These are phyloP conservation scores for Favolaschia claudopus DNA, from an alignment of 768 basidiomycete genomes.

Conservation along the genomic window DNA sequence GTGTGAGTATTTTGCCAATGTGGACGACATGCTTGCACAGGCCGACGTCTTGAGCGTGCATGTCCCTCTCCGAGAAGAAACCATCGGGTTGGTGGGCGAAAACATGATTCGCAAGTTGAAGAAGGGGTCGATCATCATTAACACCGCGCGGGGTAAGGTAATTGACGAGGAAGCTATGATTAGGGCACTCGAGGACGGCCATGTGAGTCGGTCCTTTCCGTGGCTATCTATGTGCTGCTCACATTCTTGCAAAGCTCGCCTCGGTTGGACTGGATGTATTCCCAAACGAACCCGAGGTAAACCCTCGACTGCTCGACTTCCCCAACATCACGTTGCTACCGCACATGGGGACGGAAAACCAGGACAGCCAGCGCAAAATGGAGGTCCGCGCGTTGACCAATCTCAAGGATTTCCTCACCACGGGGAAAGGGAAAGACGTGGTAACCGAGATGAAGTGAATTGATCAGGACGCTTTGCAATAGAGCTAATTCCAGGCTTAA, in stretches of 20 bases:
- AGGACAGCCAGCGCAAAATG: slow-evolving; percentile 83
- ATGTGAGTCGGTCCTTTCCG: slow-evolving; percentile 58
- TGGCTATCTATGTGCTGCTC: slow-evolving; percentile 6
- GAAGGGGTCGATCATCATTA: slow-evolving; percentile 79
- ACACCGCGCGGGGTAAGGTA: slow-evolving; percentile 91
- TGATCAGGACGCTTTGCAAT: neutral
- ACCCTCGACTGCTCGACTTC: slow-evolving; percentile 81
- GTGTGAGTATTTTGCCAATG: slow-evolving; percentile 75
- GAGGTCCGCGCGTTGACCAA: slow-evolving; percentile 86
- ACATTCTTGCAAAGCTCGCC: slow-evolving; percentile 57
- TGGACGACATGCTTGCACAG: slow-evolving; percentile 69
- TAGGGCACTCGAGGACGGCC: slow-evolving; percentile 83
- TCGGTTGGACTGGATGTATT: slow-evolving; percentile 88
- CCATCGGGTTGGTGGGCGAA: slow-evolving; percentile 76
- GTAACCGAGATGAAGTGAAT: slow-evolving; percentile 59
- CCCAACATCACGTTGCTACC: slow-evolving; percentile 87
- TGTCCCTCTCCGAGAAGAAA: slow-evolving; percentile 80
- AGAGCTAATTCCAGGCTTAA: slow-evolving; percentile 12
- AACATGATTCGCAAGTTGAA: slow-evolving; percentile 81
- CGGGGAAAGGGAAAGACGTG: slow-evolving; percentile 70
- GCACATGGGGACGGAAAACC: slow-evolving; percentile 91
- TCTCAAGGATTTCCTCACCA: slow-evolving; percentile 70
- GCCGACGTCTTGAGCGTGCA: slow-evolving; percentile 89
- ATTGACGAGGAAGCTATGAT: slow-evolving; percentile 90
- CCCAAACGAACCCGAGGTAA: slow-evolving; percentile 84